phyloP scores from a whole-genome alignment of 768 basidiomycete species.

The Kwoniella shandongensis region DNA sequence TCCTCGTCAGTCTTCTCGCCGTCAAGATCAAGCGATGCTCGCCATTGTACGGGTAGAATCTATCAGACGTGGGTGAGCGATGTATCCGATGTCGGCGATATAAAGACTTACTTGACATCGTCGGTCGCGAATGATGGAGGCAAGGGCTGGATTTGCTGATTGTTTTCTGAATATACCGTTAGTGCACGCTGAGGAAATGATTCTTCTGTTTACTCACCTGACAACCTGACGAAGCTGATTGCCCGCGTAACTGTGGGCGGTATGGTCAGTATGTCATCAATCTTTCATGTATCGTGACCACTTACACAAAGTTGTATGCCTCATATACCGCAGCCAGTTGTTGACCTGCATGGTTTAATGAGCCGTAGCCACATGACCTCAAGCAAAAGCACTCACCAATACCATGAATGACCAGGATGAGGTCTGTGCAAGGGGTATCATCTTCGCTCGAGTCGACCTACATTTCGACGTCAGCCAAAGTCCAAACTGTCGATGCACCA shows the following conservation, averaged over 20 bases:
- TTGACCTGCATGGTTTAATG: constrained; percentile 29
- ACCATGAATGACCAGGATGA: constrained; percentile 58
- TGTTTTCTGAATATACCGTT: constrained; percentile 51
- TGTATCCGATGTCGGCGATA: too few species aligned
- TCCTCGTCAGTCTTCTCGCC: constrained; percentile 53
- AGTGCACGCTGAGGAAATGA: constrained; percentile 8
- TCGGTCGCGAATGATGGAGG: constrained; percentile 55
- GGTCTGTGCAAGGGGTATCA: constrained; percentile 54
- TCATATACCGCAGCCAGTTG: constrained; percentile 56
- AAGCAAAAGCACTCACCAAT: constrained; percentile 57
- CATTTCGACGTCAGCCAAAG: constrained; percentile 11
- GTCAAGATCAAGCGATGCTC: constrained; percentile 53
- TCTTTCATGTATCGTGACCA: background rate
- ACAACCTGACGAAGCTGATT: constrained; percentile 56
- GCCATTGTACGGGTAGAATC: constrained; percentile 58
- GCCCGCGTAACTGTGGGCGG: constrained; percentile 46
- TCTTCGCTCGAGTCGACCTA: constrained; percentile 45
- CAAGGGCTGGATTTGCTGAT: constrained; percentile 54
- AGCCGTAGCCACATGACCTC: constrained; percentile 15
- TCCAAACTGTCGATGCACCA: constrained; percentile 1
- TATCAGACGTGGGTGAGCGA: background rate
- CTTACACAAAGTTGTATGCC: constrained; percentile 56
- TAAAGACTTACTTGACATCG: constrained; percentile 48
- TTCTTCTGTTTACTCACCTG: constrained; percentile 34
- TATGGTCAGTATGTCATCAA: background rate